phyloP scores from a whole-genome alignment of 371 early-diverging fungal genomes.

The Circinella umbellata region DNA sequence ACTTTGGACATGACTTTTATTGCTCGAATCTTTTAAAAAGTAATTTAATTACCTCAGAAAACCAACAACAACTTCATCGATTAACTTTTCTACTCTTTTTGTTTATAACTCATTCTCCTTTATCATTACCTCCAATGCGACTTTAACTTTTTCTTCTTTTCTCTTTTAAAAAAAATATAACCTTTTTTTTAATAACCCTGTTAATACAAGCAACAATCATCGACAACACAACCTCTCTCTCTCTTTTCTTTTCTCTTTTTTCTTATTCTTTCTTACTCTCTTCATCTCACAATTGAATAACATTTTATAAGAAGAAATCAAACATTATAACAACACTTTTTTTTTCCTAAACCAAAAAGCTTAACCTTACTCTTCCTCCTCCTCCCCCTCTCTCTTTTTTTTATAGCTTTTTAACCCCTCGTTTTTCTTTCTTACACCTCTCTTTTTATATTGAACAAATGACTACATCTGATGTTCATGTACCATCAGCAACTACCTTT shows the following conservation, averaged over 20 bases:
- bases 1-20: not conserved
- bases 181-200: too few species aligned
- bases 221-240: too few species aligned
- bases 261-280: too few species aligned
- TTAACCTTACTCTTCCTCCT: not conserved
- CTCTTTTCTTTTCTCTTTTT: too few species aligned
- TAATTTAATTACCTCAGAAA: not conserved
- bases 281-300: too few species aligned
- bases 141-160: slow-evolving; percentile 12
- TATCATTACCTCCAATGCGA: slow-evolving; percentile 14
- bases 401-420: not conserved
- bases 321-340: too few species aligned
- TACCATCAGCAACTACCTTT: slow-evolving; percentile 20
- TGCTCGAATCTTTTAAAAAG: slow-evolving; percentile 3
- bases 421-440: not conserved
- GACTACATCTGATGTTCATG: slow-evolving; percentile 28
- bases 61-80: slow-evolving; percentile 1
- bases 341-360: too few species aligned
- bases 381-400: not conserved
- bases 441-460: slow-evolving; percentile 14
- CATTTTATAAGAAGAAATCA: too few species aligned
- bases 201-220: too few species aligned
- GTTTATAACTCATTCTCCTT: slow-evolving; percentile 21
- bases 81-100: slow-evolving; percentile 16
- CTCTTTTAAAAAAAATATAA: too few species aligned